phyloP scores from a whole-genome alignment of 768 basidiomycete genomes.

The Boletales sp. region DNA sequence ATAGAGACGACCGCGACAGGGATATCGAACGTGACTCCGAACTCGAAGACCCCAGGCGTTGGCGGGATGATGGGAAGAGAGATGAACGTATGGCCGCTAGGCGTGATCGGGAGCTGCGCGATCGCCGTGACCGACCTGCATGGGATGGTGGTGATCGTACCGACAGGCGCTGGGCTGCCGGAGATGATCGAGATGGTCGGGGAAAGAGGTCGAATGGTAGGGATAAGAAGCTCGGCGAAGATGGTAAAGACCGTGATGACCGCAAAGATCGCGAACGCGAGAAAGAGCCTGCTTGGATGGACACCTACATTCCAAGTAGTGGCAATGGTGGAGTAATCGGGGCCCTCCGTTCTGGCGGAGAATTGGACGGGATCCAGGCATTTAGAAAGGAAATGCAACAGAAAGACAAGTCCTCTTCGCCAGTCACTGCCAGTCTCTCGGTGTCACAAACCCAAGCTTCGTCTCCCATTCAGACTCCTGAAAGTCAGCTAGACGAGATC shows the following conservation, averaged over 20 bases:
- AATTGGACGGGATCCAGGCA: constrained; percentile 79
- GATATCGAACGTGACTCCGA: constrained; percentile 50
- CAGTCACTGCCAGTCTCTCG: constrained; percentile 6
- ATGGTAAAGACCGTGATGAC: constrained; percentile 48
- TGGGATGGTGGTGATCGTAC: constrained; percentile 50
- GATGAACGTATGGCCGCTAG: constrained; percentile 70
- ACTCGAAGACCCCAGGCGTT: constrained; percentile 65
- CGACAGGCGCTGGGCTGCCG: constrained; percentile 48
- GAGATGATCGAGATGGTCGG: constrained; percentile 69
- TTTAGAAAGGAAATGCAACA: constrained; percentile 86
- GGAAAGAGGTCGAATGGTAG: constrained; percentile 56
- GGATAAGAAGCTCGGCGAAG: constrained; percentile 51
- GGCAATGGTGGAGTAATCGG: constrained; percentile 61
- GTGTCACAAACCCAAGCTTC: constrained; percentile 19
- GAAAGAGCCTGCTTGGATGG: constrained; percentile 93
- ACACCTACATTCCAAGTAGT: constrained; percentile 70
- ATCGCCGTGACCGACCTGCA: constrained; percentile 45
- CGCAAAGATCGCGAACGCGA: constrained; percentile 58
- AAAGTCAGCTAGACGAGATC: constrained; percentile 69
- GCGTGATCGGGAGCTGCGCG: constrained; percentile 38
- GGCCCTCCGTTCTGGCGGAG: constrained; percentile 55
- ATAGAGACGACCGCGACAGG: constrained; percentile 37
- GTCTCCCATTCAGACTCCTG: constrained; percentile 14
- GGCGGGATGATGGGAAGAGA: constrained; percentile 80
- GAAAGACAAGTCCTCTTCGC: constrained; percentile 52